Evolutionary conservation across 768 basidiomycete genomes (phyloP).

Genomic region (Podaxis pistillaris): DNA sequence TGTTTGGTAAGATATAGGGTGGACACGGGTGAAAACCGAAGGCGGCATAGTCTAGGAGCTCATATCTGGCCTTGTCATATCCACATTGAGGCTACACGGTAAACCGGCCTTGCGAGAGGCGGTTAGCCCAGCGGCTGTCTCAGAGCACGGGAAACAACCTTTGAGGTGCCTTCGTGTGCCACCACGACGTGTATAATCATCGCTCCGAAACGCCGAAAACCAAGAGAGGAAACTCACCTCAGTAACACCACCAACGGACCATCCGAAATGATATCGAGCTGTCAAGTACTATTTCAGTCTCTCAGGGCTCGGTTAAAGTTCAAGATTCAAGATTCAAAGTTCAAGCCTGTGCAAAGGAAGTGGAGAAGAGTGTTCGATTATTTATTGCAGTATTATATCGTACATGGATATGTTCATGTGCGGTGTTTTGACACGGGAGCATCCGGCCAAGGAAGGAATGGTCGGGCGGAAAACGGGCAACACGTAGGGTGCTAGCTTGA

Average conservation of each 20-base stretch:
- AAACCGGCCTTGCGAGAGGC: constrained; percentile 44
- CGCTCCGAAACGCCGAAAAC: constrained; percentile 15
- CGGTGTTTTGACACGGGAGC: constrained; percentile 4
- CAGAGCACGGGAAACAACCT: constrained; percentile 28
- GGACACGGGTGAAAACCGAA: background rate
- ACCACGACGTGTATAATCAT: constrained; percentile 75
- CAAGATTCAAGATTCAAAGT: background rate
- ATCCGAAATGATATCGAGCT: background rate
- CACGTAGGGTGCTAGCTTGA: background rate
- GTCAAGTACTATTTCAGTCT: background rate
- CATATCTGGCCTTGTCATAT: constrained; percentile 90
- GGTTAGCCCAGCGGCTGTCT: constrained; percentile 43
- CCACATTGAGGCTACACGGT: constrained; percentile 46
- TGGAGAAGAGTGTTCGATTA: background rate
- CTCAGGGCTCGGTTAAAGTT: background rate
- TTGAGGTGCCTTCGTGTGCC: constrained; percentile 30
- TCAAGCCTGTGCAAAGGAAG: background rate
- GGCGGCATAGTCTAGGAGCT: constrained; percentile 30
- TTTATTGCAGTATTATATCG: constrained; percentile 15
- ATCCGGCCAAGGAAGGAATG: background rate
- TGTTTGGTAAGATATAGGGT: no score
- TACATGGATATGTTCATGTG: constrained; percentile 11
- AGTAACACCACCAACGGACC: background rate
- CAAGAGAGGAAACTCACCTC: constrained; percentile 27
- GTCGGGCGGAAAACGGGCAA: background rate